Evolutionary conservation across 768 basidiomycete species (phyloP).

Genomic region (Auricularia heimuer): DNA sequence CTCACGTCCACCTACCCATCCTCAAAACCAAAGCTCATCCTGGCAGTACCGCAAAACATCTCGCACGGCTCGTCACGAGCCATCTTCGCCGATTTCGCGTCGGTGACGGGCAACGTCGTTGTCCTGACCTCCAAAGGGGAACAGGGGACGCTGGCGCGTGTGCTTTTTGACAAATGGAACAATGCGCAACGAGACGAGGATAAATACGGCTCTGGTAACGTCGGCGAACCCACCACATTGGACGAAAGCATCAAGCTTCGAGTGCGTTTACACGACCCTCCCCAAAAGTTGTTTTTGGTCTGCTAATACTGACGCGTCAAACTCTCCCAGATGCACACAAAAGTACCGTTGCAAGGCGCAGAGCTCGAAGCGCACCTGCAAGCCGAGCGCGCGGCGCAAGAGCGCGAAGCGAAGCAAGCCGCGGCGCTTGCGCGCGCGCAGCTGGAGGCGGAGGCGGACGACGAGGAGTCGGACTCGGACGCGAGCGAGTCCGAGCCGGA

Average conservation of each 20-base stretch:
- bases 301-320: neutral
- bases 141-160: constrained; percentile 67
- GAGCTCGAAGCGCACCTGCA: constrained; percentile 77
- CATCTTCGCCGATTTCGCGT: constrained; percentile 79
- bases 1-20: constrained; percentile 76
- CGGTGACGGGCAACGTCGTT: constrained; percentile 74
- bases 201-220: constrained; percentile 83
- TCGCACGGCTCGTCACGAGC: constrained; percentile 86
- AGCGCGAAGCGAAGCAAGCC: constrained; percentile 79
- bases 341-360: constrained; percentile 78
- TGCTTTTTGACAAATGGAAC: constrained; percentile 84
- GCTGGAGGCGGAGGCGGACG: constrained; percentile 88
- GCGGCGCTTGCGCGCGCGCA: constrained; percentile 75
- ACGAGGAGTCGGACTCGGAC: constrained; percentile 62
- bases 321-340: constrained; percentile 61
- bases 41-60: constrained; percentile 86
- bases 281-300: neutral
- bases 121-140: constrained; percentile 74
- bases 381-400: constrained; percentile 65
- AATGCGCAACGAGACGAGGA: constrained; percentile 64
- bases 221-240: constrained; percentile 80
- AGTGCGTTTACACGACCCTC: constrained; percentile 31
- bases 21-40: constrained; percentile 83
- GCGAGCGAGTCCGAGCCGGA: constrained; percentile 47
- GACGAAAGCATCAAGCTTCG: constrained; percentile 57